phyloP scores from a whole-genome alignment of 1,284 basidiomycete species.

The Cystobasidiaceae sp. region DNA sequence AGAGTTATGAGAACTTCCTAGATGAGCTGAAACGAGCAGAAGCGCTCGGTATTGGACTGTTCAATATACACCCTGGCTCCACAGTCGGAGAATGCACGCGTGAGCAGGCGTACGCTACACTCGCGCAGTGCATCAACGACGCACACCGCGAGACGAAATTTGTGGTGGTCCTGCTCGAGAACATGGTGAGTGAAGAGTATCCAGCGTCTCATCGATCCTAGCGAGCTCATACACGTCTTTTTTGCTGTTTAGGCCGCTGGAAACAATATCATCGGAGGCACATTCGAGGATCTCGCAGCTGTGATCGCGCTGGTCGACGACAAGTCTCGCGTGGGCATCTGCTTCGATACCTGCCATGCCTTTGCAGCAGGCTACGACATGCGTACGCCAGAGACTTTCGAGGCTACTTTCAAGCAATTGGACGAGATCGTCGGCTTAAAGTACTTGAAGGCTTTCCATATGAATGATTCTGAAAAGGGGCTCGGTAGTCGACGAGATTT shows the following conservation, averaged over 20 bases:
- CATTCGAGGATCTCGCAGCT: conserved; percentile 61
- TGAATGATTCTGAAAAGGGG: conserved; percentile 72
- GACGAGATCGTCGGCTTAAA: conserved; percentile 62
- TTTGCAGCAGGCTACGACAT: conserved; percentile 81
- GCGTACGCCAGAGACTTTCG: conserved; percentile 52
- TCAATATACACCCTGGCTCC: conserved; percentile 83
- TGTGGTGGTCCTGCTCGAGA: conserved; percentile 70
- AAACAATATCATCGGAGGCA: conserved; percentile 70
- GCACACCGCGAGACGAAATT: conserved; percentile 64
- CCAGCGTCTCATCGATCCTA: not conserved
- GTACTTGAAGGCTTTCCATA: conserved; percentile 72
- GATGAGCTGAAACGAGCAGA: conserved; percentile 72
- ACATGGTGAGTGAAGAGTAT: conserved; percentile 80
- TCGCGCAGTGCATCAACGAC: conserved; percentile 69
- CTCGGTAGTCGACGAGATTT: conserved; percentile 65
- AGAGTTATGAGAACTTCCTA: conserved; percentile 72
- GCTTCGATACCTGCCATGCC: conserved; percentile 80
- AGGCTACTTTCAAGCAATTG: conserved; percentile 55
- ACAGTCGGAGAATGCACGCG: conserved; percentile 62
- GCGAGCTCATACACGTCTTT: not conserved
- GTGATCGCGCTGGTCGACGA: conserved; percentile 71
- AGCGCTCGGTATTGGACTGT: conserved; percentile 64
- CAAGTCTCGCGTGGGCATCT: conserved; percentile 70
- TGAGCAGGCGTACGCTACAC: conserved; percentile 54
- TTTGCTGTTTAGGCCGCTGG: conserved; percentile 65